Base-by-base conservation (phyloP, 495 filamentous ascomycete species). In the Talaromyces adpressus region DNA sequence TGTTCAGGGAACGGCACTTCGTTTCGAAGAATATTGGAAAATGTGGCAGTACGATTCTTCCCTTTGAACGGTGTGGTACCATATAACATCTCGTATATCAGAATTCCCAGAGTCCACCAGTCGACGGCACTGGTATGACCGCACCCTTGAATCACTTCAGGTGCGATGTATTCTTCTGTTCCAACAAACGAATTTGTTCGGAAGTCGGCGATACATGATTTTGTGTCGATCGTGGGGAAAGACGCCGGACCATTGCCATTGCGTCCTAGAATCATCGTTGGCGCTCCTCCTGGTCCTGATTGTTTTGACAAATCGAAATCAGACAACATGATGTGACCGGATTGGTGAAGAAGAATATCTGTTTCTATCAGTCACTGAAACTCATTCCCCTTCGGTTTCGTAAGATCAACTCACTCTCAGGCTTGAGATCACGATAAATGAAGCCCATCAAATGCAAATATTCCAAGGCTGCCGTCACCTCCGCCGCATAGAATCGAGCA, bases 371-470 rank as follows among this genome's bases (percentile, higher is more conserved):
- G 27, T 8, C 22, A 27, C 52, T 25, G 25, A 34, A 53, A 56
- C 8, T 61, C 14, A 41, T 29, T 23, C 45, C 1, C 2, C 20
- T 23, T 16, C 47, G 8, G 6, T 36, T 16, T 27, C 36, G 12
- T 47, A 30, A 34, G 22, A 54, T 22, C n/a, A 41, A 51, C 89
- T 59, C 85, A 96, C 93, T 98, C 76, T 98, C 94, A 69, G 94
- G 94, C 76, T 98, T 98, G 65, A 98, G 72, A 77, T 98, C 94
- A 65, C 94, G 87, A 76, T 98, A 98, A 62, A 98, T 98, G 77
- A 98, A 98, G 20, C 94, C 94, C 94, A 98, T 98, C 58, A 98
- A 81, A 77, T 98, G 94, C 30, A 98, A 85, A 71, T 98, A 98
- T 74, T 98, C 94, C 52, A 98, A 75, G 32, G 94, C 94, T 49